Evolutionary conservation across 2,329 filamentous ascomycete genomes (phyloP).

Genomic region (Epichloe glyceriae): DNA sequence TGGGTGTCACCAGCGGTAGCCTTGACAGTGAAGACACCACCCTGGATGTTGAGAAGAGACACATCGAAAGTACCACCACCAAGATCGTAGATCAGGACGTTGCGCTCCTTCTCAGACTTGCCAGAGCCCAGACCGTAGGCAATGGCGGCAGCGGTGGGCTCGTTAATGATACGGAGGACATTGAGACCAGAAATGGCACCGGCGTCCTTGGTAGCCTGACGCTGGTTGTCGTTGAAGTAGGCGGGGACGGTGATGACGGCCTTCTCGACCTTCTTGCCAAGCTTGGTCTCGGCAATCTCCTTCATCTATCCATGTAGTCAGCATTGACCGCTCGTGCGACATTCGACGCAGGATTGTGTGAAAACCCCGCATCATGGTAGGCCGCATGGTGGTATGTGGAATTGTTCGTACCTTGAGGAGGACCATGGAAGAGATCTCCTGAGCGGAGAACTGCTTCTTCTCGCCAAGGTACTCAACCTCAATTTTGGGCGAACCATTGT

Average conservation of each 20-base stretch:
- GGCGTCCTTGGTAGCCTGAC: constrained; percentile 98
- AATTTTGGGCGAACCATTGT: constrained; percentile 77
- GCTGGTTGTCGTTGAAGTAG: constrained; percentile 99
- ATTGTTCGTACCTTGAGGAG: constrained; percentile 65
- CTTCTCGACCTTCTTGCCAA: constrained; percentile 98
- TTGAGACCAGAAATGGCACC: constrained; percentile 95
- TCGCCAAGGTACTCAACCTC: constrained; percentile 92
- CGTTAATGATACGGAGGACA: constrained; percentile 99
- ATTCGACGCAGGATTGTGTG: not conserved
- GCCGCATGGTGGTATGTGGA: not conserved
- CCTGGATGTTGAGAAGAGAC: constrained; percentile 95
- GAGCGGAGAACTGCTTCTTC: constrained; percentile 90
- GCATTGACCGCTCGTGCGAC: not conserved
- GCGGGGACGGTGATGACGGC: constrained; percentile 97
- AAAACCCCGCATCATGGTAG: not conserved
- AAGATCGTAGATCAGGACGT: constrained; percentile 98
- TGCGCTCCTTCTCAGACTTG: constrained; percentile 95
- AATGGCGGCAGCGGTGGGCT: constrained; percentile 95
- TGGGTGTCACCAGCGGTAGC: constrained; percentile 96
- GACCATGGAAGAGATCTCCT: constrained; percentile 99
- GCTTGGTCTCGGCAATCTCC: constrained; percentile 95
- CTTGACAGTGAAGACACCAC: constrained; percentile 98
- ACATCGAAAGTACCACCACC: constrained; percentile 99
- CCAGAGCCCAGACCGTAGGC: constrained; percentile 93
- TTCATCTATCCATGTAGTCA: constrained; percentile 60